Evolutionary conservation across 2,329 filamentous ascomycete genomes (phyloP).

Genomic region (Botrytis galanthina): DNA sequence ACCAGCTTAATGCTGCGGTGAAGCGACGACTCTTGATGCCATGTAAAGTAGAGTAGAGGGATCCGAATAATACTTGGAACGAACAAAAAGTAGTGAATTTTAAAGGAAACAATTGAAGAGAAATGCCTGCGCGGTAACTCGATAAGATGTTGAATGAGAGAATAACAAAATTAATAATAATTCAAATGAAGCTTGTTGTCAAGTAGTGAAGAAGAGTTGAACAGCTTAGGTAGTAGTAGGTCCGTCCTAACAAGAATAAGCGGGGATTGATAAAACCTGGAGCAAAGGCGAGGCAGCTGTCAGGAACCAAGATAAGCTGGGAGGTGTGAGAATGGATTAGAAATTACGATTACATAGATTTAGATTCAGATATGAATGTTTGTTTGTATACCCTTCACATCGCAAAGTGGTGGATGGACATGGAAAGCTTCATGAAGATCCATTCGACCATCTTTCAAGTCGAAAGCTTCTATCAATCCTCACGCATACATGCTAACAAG

Average conservation of each 20-base stretch:
- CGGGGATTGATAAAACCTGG: slow-evolving; percentile 10
- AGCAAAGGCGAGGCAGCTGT: not conserved
- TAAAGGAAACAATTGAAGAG: not conserved
- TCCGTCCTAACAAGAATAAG: not conserved
- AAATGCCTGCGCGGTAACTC: not conserved
- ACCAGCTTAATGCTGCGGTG: slow-evolving; percentile 21
- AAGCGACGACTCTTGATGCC: slow-evolving; percentile 17
- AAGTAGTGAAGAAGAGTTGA: not conserved
- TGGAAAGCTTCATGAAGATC: not conserved
- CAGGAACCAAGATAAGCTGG: not conserved
- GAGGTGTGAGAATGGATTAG: not conserved
- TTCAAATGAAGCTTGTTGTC: not conserved
- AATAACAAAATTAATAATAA: not conserved
- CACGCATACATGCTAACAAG: not conserved
- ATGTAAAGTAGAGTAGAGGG: not conserved
- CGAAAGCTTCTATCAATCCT: not conserved
- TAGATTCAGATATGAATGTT: not conserved
- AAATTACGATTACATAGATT: not conserved
- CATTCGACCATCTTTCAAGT: not conserved
- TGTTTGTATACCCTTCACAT: not conserved
- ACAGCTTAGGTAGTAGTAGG: not conserved
- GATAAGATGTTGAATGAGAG: not conserved
- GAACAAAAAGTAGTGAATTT: not conserved
- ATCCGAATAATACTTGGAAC: not conserved
- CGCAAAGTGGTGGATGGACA: not conserved